phyloP scores from a whole-genome alignment of 371 early-diverging fungal genomes.

The Rhizopus stolonifer region DNA sequence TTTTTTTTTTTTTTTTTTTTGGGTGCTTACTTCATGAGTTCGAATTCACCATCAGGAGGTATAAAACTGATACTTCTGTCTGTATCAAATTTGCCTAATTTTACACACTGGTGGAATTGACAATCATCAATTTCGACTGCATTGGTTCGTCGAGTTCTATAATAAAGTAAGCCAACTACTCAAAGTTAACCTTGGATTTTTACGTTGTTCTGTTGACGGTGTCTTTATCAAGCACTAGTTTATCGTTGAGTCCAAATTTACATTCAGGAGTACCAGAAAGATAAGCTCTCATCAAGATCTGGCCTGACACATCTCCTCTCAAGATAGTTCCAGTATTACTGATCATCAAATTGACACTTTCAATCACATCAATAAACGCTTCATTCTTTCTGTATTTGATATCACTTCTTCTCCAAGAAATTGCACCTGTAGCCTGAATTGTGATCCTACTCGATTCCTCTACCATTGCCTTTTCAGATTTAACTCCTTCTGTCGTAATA shows the following conservation, averaged over 20 bases:
- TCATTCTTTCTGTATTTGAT: constrained; percentile 92
- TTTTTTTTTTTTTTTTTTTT: background rate
- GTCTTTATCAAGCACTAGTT: constrained; percentile 76
- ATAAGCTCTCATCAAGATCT: constrained; percentile 93
- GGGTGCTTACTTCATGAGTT: constrained; percentile 76
- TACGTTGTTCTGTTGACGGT: constrained; percentile 43
- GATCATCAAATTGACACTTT: constrained; percentile 83
- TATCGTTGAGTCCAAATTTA: constrained; percentile 91
- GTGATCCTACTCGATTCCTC: constrained; percentile 82
- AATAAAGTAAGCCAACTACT: background rate
- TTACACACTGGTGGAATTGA: constrained; percentile 93
- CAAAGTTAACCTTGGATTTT: background rate
- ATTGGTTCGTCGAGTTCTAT: constrained; percentile 48
- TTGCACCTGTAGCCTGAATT: constrained; percentile 90
- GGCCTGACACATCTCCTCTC: constrained; percentile 79
- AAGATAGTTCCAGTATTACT: constrained; percentile 78
- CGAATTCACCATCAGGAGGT: constrained; percentile 97
- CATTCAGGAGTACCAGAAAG: constrained; percentile 98
- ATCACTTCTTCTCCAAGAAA: constrained; percentile 84
- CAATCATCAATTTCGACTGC: constrained; percentile 87
- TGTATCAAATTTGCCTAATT: constrained; percentile 77
- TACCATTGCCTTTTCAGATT: constrained; percentile 68
- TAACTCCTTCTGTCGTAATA: constrained; percentile 86
- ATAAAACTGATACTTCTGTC: constrained; percentile 92
- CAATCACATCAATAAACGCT: constrained; percentile 88